Conservation (phyloP, 2,329 filamentous ascomycete species). For the Fusarium sp. region DNA sequence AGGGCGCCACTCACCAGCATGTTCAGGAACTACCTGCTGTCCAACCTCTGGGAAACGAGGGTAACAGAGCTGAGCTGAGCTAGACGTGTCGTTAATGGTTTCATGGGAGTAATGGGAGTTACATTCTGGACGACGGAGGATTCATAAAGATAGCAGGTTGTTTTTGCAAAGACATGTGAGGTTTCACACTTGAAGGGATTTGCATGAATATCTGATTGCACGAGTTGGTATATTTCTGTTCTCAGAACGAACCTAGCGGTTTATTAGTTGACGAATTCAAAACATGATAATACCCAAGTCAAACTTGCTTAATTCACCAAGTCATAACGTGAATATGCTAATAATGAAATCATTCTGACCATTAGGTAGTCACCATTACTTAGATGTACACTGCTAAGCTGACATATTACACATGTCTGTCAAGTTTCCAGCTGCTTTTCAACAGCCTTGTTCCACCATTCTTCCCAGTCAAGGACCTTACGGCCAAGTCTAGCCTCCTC, state of each 20-base stretch:
- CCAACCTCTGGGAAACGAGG: slow-evolving; percentile 43
- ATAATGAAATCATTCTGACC: not conserved
- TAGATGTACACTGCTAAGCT: not conserved
- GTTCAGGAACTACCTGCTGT: slow-evolving; percentile 42
- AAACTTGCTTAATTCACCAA: not conserved
- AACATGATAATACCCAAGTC: slow-evolving; percentile 11
- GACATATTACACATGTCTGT: not conserved
- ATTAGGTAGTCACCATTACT: not conserved
- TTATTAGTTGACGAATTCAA: slow-evolving; percentile 9
- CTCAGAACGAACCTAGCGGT: slow-evolving; percentile 13
- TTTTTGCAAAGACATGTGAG: slow-evolving; percentile 15
- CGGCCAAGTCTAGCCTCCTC: slow-evolving; percentile 80
- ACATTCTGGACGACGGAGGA: not conserved
- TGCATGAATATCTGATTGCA: slow-evolving; percentile 12
- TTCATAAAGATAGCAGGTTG: not conserved
- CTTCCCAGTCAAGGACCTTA: slow-evolving; percentile 75
- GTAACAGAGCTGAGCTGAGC: slow-evolving; percentile 46
- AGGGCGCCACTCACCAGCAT: slow-evolving; percentile 16
- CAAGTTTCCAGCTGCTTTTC: slow-evolving; percentile 23
- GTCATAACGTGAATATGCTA: not conserved
- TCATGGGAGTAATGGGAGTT: slow-evolving; percentile 6
- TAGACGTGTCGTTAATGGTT: slow-evolving; percentile 9
- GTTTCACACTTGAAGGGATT: slow-evolving; percentile 12
- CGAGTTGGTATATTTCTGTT: slow-evolving; percentile 32
- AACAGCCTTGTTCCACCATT: slow-evolving; percentile 72